A percentile compares a stretch with the other conserved stretches of the same genome.
These are phyloP conservation scores for Paramecium sexaurelia DNA, from an alignment of 73 alveolate genomes.

Conservation along the genomic window DNA sequence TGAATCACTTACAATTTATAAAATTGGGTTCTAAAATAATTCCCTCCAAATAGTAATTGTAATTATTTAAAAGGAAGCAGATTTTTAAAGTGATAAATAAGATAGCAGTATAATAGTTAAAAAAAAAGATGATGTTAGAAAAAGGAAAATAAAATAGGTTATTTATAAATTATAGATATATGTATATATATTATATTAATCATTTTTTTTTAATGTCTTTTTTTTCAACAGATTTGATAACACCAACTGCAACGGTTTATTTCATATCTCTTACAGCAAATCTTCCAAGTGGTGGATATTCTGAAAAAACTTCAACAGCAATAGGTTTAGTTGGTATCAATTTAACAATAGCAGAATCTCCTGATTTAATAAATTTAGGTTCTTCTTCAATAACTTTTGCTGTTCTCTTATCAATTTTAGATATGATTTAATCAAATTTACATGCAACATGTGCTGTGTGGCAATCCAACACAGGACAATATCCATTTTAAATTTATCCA, in stretches of 20 bases:
- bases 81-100: too few species aligned
- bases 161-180: too few species aligned
- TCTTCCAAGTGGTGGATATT: slow-evolving; percentile 96
- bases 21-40: too few species aligned
- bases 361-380: slow-evolving; percentile 90
- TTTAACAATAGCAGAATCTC: slow-evolving; percentile 87
- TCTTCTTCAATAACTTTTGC: slow-evolving; percentile 85
- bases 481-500: slow-evolving; percentile 91
- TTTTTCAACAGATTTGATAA: slow-evolving; percentile 71
- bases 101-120: too few species aligned
- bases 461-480: slow-evolving; percentile 95
- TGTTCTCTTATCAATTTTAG: slow-evolving; percentile 90
- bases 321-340: slow-evolving; percentile 90
- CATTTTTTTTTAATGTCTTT: neutral
- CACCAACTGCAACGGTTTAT: slow-evolving; percentile 97
- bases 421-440: slow-evolving; percentile 81
- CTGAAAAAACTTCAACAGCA: slow-evolving; percentile 86
- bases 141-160: too few species aligned
- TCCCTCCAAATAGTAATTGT: too few species aligned
- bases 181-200: neutral
- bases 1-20: too few species aligned
- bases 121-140: too few species aligned
- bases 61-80: too few species aligned
- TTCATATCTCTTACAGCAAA: slow-evolving; percentile 97
- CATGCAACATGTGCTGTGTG: slow-evolving; percentile 97